Percentiles rank a stretch among this genome's conserved stretches.
These are phyloP conservation scores for Artemisia tridentata DNA, from an alignment of 129 eudicot genomes.

Conservation along the genomic window DNA sequence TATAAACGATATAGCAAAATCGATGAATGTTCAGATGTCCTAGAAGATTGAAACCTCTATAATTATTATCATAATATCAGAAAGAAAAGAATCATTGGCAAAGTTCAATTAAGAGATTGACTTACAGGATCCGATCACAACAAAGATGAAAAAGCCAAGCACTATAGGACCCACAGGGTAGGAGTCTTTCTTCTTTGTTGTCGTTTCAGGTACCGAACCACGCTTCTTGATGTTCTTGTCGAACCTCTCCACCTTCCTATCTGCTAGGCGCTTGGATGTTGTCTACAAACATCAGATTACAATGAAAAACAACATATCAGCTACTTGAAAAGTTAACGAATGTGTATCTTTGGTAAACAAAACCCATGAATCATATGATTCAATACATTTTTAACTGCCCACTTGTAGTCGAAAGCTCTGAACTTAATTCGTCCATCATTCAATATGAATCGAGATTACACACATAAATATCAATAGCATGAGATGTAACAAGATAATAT, in stretches of 20 bases:
- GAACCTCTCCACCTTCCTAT: conserved; percentile 53
- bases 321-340: not conserved
- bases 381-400: not conserved
- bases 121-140: conserved; percentile 66
- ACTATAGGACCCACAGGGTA: conserved; percentile 55
- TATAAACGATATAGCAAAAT: not conserved
- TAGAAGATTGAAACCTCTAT: not conserved
- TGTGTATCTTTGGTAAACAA: not conserved
- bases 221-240: conserved; percentile 61
- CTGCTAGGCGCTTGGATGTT: conserved; percentile 55
- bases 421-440: not conserved
- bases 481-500: not conserved
- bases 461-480: not conserved
- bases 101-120: conserved; percentile 8
- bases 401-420: not conserved
- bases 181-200: conserved; percentile 46
- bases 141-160: conserved; percentile 55
- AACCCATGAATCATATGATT: not conserved
- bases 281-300: conserved; percentile 25
- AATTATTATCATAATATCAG: not conserved
- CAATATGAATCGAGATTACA: conserved; percentile 5
- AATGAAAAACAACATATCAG: not conserved
- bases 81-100: not conserved
- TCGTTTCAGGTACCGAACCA: conserved; percentile 44
- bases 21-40: not conserved